Percentiles rank a stretch among this genome's conserved stretches.
phyloP scores from a whole-genome alignment of 2,329 filamentous ascomycete species.

The Penicillium brasilianum region DNA sequence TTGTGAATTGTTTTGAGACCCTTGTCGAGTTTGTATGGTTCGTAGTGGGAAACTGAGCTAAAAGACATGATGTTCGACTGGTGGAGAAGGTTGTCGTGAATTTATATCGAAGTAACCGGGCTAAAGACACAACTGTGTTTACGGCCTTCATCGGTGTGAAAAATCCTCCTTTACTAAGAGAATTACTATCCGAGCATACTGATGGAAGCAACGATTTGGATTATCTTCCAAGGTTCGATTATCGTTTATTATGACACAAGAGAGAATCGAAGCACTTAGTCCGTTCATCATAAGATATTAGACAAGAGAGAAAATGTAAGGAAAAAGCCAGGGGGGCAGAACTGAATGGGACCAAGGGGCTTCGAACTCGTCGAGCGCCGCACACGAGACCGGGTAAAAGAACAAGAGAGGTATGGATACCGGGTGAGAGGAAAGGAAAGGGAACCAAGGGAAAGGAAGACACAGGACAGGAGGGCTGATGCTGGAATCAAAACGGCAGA shows the following conservation, averaged over 20 bases:
- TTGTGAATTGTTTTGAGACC: too few species aligned
- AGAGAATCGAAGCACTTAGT: slow-evolving; percentile 28
- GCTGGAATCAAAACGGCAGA: slow-evolving; percentile 32
- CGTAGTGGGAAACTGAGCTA: too few species aligned
- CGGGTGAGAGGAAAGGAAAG: slow-evolving; percentile 12
- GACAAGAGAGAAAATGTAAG: slow-evolving; percentile 27
- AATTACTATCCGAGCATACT: neutral
- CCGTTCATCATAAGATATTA: slow-evolving; percentile 35
- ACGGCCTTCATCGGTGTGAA: neutral
- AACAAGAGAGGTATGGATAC: slow-evolving; percentile 28
- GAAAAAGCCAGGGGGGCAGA: slow-evolving; percentile 17
- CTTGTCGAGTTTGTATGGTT: too few species aligned
- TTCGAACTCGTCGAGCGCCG: slow-evolving; percentile 6
- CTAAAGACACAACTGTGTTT: too few species aligned
- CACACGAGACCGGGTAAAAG: slow-evolving; percentile 13
- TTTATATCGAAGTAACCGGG: too few species aligned
- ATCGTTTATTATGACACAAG: slow-evolving; percentile 33
- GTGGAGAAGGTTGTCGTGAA: too few species aligned
- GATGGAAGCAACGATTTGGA: slow-evolving; percentile 17
- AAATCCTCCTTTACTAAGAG: neutral
- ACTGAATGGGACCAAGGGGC: slow-evolving; percentile 14
- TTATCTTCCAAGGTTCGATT: slow-evolving; percentile 21
- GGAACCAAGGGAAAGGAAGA: slow-evolving; percentile 14
- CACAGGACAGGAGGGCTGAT: slow-evolving; percentile 33
- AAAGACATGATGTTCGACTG: too few species aligned